Evolutionary conservation across 2,329 filamentous ascomycete genomes (phyloP).

Genomic region (Colletotrichum sidae): DNA sequence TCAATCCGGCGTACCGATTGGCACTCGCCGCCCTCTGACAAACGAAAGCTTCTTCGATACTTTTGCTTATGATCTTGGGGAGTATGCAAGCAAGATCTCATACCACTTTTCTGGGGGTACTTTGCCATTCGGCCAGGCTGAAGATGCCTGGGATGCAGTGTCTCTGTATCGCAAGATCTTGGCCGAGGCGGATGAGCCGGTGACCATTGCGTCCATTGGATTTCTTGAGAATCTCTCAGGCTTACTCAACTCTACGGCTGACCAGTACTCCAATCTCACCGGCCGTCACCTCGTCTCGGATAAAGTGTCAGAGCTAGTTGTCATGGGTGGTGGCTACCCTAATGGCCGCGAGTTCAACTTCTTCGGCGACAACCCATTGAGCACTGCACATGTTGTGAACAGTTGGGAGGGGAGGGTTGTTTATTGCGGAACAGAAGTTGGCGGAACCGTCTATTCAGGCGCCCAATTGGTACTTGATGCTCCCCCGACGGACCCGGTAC

Average conservation of each 20-base stretch:
- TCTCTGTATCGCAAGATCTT: slow-evolving; percentile 58
- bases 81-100: slow-evolving; percentile 59
- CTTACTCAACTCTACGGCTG: slow-evolving; percentile 57
- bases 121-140: slow-evolving; percentile 47
- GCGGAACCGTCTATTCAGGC: slow-evolving; percentile 54
- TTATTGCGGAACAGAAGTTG: slow-evolving; percentile 58
- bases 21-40: slow-evolving; percentile 52
- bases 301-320: slow-evolving; percentile 61
- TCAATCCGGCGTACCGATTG: slow-evolving; percentile 50
- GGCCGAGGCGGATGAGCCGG: slow-evolving; percentile 52
- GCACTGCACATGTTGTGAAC: slow-evolving; percentile 57
- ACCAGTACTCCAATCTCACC: slow-evolving; percentile 50
- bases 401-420: slow-evolving; percentile 55
- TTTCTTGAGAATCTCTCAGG: slow-evolving; percentile 60
- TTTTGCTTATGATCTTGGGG: slow-evolving; percentile 51
- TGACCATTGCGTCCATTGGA: slow-evolving; percentile 59
- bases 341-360: slow-evolving; percentile 63
- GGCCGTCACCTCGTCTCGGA: slow-evolving; percentile 54
- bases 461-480: slow-evolving; percentile 47
- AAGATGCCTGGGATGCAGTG: slow-evolving; percentile 55
- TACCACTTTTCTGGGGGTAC: slow-evolving; percentile 53
- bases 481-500: slow-evolving; percentile 48
- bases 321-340: slow-evolving; percentile 65
- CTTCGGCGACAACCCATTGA: slow-evolving; percentile 50
- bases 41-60: slow-evolving; percentile 58